A percentile compares a stretch with the other conserved stretches of the same genome.
phyloP scores from a whole-genome alignment of 768 basidiomycete genomes.

The Pleurotus salmoneostramineus region DNA sequence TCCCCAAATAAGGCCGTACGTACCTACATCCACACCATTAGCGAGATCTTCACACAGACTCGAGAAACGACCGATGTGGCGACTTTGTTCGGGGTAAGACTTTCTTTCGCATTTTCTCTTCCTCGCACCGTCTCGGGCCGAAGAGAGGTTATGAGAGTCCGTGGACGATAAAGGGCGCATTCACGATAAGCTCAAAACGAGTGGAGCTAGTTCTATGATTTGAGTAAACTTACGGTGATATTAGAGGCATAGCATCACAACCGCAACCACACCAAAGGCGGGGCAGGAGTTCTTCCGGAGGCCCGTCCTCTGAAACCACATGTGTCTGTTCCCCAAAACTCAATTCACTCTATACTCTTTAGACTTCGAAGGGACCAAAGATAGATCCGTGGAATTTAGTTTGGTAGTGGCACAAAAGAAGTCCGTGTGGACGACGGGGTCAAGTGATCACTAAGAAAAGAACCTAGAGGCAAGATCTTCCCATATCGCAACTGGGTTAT shows the following conservation, averaged over 20 bases:
- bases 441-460: conserved; percentile 8
- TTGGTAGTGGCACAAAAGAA: neutral
- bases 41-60: neutral
- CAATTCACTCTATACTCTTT: neutral
- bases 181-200: neutral
- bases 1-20: neutral
- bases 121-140: no score
- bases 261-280: no score
- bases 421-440: neutral
- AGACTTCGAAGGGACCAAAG: neutral
- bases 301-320: neutral
- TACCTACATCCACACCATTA: neutral
- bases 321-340: neutral
- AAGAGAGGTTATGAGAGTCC: no score
- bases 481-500: conserved; percentile 56
- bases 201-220: neutral
- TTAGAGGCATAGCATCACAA: no score
- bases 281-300: neutral
- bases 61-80: no score
- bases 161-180: no score
- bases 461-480: conserved; percentile 33
- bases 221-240: no score
- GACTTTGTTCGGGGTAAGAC: no score
- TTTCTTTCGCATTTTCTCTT: no score
- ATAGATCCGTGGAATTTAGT: neutral